Base-by-base conservation (phyloP, 352 stramenopile species). In the Phytophthora nicotianae region DNA sequence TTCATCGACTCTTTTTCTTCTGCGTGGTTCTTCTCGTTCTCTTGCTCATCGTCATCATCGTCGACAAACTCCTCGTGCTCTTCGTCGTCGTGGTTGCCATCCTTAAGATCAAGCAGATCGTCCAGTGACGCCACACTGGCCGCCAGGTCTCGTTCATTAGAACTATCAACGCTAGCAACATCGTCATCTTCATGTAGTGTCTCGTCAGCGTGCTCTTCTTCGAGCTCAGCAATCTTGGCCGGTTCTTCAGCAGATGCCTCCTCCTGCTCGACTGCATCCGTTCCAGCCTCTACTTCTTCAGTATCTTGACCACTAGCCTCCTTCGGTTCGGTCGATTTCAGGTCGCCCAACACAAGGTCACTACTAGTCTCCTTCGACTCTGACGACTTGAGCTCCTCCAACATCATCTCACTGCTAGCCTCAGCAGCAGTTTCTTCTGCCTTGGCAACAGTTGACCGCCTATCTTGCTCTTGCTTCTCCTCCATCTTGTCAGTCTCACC, bases 51-150 rank as follows among this genome's bases (percentile, higher is more conserved):
- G 0, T 61, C 62, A 5, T 67, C 63, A 63, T 63, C 60, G 42
- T 69, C 58, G 16, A 51, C 57, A 50, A 70, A 73, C n/a, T 72
- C 58, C 19, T 75, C 58, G 24, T 59, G 47, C 16, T 70, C 68
- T 50, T 73, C 63, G 20, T 70, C 40, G 10, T 64, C 43, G 20
- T 58, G 58, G 17, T 50, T 57, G 11, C 23, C 41, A 55, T 68
- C 56, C 50, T 65, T 57, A 5, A 73, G 54, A 35, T 71, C 64
- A 47, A 76, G 64, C n/a, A 76, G 45, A 10, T 70, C 64, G 21
- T 76, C 68, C 32, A 74, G 49, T 1, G 68, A 74, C 9, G 50
- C 55, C 11, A 76, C 54, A 58, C 64, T 71, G 11, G 64, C 68
- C 21, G 68, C 59, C 19, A 76, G 21, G 20, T 74, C 58, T 21